Evolutionary conservation across 495 filamentous ascomycete species (phyloP), one percentile per base, ranked within the genome.

Genomic region (Hypoxylon cercidicola): DNA sequence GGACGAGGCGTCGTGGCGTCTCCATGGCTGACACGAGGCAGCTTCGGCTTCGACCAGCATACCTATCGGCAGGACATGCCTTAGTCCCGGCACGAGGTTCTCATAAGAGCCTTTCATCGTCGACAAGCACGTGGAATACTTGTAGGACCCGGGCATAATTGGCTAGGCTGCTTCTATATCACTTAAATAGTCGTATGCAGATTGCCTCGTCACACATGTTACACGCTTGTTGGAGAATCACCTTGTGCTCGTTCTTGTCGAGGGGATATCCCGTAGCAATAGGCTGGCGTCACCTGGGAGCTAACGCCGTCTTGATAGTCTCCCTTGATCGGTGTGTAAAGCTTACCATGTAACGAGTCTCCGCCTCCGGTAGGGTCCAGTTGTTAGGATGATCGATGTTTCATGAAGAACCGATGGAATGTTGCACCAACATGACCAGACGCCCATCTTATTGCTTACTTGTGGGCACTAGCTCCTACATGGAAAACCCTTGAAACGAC

Each of bases 271-370:
- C n/a, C n/a, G n/a, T 16, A 41, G n/a, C 5, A 16, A 41, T 16
- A n/a, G 15, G 5, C n/a, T 16, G 39, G 39, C 15, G 12, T 12
- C 2, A 13, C n/a, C 4, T 6, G 9, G 39, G 39, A 1, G 15
- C 13, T 13, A 41, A 41, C 13, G n/a, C 12, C 39, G 39, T 15
- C 39, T 1, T 41, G 5, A n/a, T 57, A 57, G 51, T 41, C 57
- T 67, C 65, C 65, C 65, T 68, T 68, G 60, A 68, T 63, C 60
- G 49, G 64, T 58, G 54, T 23, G 34, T 11, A 35, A 28, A 28
- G 25, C 7, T 7, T 28, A 28, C 25, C 25, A 28, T 28, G 25
- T 28, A 28, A 28, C 7, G 25, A 7, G 7, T 28, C 25, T 28
- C 25, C 25, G 44, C 37, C 40, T 44, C 32, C 64, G 54, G 59